Conservation (phyloP, 106 monocot species). For the Iris macrosiphon region DNA sequence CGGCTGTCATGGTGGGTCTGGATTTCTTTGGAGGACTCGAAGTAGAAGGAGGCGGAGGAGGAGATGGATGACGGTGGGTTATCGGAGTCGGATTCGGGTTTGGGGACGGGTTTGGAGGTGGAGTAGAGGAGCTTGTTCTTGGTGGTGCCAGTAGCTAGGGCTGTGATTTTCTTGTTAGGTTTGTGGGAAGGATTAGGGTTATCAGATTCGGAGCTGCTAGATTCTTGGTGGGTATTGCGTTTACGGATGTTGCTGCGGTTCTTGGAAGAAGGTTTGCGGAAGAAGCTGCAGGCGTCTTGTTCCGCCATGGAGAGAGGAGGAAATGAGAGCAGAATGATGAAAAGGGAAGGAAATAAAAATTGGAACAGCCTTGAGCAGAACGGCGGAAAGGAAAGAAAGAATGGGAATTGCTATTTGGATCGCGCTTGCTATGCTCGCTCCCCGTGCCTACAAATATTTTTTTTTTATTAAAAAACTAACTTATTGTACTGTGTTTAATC, state of each 20-base stretch:
- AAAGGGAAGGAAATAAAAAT: too few species aligned
- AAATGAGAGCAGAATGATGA: neutral
- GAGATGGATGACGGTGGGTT: too few species aligned
- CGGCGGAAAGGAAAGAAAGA: too few species aligned
- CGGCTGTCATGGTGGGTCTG: slow-evolving; percentile 85
- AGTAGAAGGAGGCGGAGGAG: slow-evolving; percentile 49
- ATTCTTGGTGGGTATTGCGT: neutral
- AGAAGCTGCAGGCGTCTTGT: slow-evolving; percentile 19
- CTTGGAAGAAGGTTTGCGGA: slow-evolving; percentile 11
- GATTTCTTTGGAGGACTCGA: slow-evolving; percentile 79
- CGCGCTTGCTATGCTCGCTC: too few species aligned
- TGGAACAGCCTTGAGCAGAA: too few species aligned
- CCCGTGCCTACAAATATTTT: too few species aligned
- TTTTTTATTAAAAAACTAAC: too few species aligned
- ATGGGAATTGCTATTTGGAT: too few species aligned
- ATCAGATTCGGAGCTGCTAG: neutral
- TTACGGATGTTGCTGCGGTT: slow-evolving; percentile 9
- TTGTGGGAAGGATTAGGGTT: neutral
- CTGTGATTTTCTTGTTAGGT: neutral
- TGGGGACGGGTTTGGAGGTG: slow-evolving; percentile 8
- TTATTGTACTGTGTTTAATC: too few species aligned
- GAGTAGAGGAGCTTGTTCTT: slow-evolving; percentile 65
- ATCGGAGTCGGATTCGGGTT: slow-evolving; percentile 3
- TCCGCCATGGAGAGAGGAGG: slow-evolving; percentile 12
- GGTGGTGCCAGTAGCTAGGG: slow-evolving; percentile 4